These are phyloP conservation scores for Venturiaceae sp. DNA, from an alignment of 2,329 filamentous ascomycete species.

Conservation along the genomic window DNA sequence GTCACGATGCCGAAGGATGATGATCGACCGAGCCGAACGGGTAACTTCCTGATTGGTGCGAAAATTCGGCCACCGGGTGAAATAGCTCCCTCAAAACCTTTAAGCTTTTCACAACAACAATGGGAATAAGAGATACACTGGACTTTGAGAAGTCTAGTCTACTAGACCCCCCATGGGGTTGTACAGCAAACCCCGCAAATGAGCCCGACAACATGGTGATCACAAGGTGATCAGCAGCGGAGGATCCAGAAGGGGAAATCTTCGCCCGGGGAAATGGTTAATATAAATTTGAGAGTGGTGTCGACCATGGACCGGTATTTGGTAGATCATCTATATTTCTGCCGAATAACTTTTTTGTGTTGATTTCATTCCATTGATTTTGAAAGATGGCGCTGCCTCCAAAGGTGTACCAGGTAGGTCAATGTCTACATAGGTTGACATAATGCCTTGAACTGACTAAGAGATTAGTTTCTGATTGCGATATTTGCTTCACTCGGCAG, in stretches of 20 bases:
- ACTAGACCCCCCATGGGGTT: not conserved
- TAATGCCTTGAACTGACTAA: not conserved
- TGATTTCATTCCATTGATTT: not conserved
- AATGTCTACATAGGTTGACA: not conserved
- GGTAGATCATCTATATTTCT: not conserved
- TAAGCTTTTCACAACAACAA: not conserved
- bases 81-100: not conserved
- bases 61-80: not conserved
- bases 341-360: not conserved
- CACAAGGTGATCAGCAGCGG: not conserved
- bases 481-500: slow-evolving; percentile 51
- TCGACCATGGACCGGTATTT: not conserved
- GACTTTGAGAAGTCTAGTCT: not conserved
- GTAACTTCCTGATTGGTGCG: not conserved
- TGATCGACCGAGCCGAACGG: not conserved
- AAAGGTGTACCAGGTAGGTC: slow-evolving; percentile 45
- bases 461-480: slow-evolving; percentile 42
- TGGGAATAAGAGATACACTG: not conserved
- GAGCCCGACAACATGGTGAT: not conserved
- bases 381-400: slow-evolving; percentile 43
- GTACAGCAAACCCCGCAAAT: not conserved
- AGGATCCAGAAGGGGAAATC: not conserved
- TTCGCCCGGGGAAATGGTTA: not conserved
- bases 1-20: not conserved
- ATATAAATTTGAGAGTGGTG: not conserved